Base-by-base conservation (phyloP, 805 yeast genomes). In the Schwanniomyces pseudopolymorphus region DNA sequence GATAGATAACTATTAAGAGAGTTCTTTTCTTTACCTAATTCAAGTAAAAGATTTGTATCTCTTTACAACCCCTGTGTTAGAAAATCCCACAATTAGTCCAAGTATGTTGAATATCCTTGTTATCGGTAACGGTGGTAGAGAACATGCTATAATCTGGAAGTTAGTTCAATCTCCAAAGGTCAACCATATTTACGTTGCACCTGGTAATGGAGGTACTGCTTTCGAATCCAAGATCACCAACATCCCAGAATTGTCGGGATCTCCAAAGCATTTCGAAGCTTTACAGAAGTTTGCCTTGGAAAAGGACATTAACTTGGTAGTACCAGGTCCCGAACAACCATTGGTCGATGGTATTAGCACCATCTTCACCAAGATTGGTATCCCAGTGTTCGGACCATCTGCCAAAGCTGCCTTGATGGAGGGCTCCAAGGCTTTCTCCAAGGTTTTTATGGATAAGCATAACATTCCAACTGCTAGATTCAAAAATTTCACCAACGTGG, bases 241-340 rank as follows among this genome's bases (percentile, higher is more conserved):
- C 60, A 82, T 94, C 39, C 76, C 85, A 5, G 62, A 67, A 37
- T 81, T 89, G 62, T 82, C 83, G 31, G 77, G 87, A 5, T 66
- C 81, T 21, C 80, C 83, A 49, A 70, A 68, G n/a, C 85, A 90
- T 55, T 94, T 94, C 58, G 77, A 76, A 1, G 69, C 72, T 26
- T 77, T 94, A 50, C 88, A 83, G 46, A 71, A 82, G 48, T 91
- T 91, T 67, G 96, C 97, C 5, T 63, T 75, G 13, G 79, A 79
- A 24, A 72, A 91, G 45, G 57, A 78, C 4, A 78, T 94, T 44
- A 78, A 75, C 43, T 74, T 94, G 46, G 98, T 89, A 4, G 76
- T 94, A 38, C 98, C 99, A 31, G 99, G 99, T 27, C 99, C 99
- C n/a, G 99, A 94, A 70, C 96, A 90, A 70, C 98, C 99, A 31